These are phyloP conservation scores for Lipomyces starkeyi DNA, from an alignment of 805 yeast species.

Conservation along the genomic window DNA sequence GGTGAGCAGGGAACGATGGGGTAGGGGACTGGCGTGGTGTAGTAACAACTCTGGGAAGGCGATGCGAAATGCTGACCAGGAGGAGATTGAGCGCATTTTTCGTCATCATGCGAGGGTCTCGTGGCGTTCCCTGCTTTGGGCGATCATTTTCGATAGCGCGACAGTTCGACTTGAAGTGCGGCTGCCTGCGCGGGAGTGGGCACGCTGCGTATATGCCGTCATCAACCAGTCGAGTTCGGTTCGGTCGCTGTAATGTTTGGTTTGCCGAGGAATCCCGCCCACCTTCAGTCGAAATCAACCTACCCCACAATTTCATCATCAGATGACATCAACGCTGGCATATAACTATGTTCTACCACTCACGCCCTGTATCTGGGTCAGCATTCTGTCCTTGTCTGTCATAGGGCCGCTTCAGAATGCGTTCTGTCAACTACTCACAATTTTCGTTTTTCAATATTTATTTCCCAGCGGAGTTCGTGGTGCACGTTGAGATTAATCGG, in stretches of 20 bases:
- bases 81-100: not conserved
- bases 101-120: not conserved
- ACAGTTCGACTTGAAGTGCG: no score
- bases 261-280: no score
- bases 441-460: constrained; percentile 49
- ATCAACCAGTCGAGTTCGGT: no score
- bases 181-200: no score
- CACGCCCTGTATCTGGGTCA: no score
- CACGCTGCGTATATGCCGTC: not conserved
- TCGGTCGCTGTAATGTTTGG: no score
- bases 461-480: constrained; percentile 55
- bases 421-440: constrained; percentile 15
- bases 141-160: not conserved
- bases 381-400: not conserved
- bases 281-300: no score
- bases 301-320: not conserved
- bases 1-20: not conserved
- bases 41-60: not conserved
- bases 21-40: not conserved
- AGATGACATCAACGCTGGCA: no score
- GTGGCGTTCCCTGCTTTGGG: not conserved
- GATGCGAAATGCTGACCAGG: not conserved
- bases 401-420: not conserved
- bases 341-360: no score
- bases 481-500: constrained; percentile 66